Conservation (phyloP, 1,284 basidiomycete species). For the Ceratobasidium sp. region DNA sequence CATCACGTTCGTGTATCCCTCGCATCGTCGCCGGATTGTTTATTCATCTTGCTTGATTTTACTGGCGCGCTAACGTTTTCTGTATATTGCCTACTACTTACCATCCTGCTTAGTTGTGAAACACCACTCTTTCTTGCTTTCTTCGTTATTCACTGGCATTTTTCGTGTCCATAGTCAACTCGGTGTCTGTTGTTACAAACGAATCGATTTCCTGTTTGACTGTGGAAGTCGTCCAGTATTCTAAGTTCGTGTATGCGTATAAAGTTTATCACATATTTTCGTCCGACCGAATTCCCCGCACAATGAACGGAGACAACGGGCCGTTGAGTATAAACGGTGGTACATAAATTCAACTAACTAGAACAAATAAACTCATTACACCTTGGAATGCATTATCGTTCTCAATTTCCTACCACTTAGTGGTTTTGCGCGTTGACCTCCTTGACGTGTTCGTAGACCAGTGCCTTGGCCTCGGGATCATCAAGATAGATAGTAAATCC, state of each 20-base stretch:
- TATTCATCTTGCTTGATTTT: slow-evolving; percentile 17
- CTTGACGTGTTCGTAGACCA: slow-evolving; percentile 45
- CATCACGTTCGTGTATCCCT: slow-evolving; percentile 19
- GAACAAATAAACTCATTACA: no score
- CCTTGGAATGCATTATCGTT: not conserved
- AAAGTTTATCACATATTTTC: no score
- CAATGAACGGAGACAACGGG: no score
- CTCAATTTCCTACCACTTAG: not conserved
- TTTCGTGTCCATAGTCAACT: slow-evolving; percentile 17
- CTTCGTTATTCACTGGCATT: not conserved
- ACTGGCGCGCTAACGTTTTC: not conserved
- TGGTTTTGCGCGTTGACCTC: slow-evolving; percentile 42
- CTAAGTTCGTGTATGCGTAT: not conserved
- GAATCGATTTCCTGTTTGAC: slow-evolving; percentile 9
- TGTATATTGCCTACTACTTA: slow-evolving; percentile 13
- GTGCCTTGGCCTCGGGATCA: slow-evolving; percentile 43
- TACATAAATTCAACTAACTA: no score
- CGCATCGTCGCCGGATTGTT: not conserved
- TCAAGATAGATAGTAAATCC: slow-evolving; percentile 45
- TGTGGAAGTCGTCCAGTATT: not conserved
- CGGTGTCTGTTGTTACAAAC: slow-evolving; percentile 23
- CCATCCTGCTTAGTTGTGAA: slow-evolving; percentile 11
- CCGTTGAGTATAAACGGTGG: no score
- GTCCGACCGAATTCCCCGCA: no score
- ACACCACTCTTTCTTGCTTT: not conserved